Percentiles rank a stretch among this genome's conserved stretches.
These are phyloP conservation scores for Artemisia argyi DNA, from an alignment of 129 eudicot species.

Conservation along the genomic window DNA sequence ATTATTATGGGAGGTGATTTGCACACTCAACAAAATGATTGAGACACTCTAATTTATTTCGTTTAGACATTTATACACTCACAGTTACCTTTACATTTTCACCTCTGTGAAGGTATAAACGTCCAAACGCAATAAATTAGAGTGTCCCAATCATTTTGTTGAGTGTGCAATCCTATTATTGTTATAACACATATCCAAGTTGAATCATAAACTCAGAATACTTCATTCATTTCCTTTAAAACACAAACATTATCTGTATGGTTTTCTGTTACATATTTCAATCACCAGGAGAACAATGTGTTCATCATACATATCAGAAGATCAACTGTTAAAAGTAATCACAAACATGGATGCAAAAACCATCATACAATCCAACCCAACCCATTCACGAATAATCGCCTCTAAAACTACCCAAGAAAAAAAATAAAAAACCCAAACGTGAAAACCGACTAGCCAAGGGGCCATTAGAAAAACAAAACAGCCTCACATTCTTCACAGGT, in stretches of 20 bases:
- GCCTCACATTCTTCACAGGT: conserved; percentile 35
- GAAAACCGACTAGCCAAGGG: conserved; percentile 29
- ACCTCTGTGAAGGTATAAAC: too few relatives aligned
- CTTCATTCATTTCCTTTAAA: neutral
- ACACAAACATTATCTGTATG: conserved; percentile 25
- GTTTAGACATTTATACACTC: too few relatives aligned
- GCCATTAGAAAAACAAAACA: conserved; percentile 35
- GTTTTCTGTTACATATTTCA: conserved; percentile 22
- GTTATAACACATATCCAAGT: too few relatives aligned
- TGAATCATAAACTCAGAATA: neutral
- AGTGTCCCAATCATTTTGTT: too few relatives aligned
- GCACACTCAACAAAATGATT: too few relatives aligned
- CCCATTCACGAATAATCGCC: neutral
- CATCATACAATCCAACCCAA: conserved; percentile 29
- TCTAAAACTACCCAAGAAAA: conserved; percentile 22
- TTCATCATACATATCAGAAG: conserved; percentile 31
- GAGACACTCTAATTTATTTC: too few relatives aligned
- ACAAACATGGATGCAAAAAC: conserved; percentile 26
- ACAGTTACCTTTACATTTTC: too few relatives aligned
- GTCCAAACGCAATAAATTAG: too few relatives aligned
- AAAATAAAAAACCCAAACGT: neutral
- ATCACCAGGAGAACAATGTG: conserved; percentile 28
- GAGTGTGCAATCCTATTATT: too few relatives aligned
- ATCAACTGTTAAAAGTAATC: conserved; percentile 13
- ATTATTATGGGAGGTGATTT: too few relatives aligned